phyloP scores from a whole-genome alignment of 2,329 filamentous ascomycete genomes.

The Thelonectria discophora region DNA sequence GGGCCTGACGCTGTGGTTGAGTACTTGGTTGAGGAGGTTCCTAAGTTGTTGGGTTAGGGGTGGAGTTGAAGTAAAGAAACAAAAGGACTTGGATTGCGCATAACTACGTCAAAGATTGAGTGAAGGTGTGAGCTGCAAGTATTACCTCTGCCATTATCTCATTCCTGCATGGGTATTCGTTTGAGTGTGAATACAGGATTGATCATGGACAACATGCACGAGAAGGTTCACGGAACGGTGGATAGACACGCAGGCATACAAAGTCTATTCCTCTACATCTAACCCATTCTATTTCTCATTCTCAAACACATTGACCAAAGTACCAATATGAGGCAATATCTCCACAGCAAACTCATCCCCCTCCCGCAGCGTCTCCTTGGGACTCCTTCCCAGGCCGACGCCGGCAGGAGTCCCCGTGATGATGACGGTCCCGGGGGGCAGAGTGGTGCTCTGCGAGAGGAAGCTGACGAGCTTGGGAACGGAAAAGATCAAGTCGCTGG shows the following conservation, averaged over 20 bases:
- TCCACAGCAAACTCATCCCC: slow-evolving; percentile 65
- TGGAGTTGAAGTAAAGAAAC: background rate
- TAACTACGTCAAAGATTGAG: background rate
- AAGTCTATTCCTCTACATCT: too few species aligned
- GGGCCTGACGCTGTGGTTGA: slow-evolving; percentile 66
- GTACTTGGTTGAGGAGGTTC: slow-evolving; percentile 56
- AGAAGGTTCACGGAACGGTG: too few species aligned
- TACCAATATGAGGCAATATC: slow-evolving; percentile 54
- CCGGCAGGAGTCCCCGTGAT: slow-evolving; percentile 75
- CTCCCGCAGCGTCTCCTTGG: slow-evolving; percentile 72
- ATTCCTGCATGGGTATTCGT: too few species aligned
- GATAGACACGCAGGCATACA: too few species aligned
- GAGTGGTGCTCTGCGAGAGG: slow-evolving; percentile 67
- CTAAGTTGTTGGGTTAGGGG: slow-evolving; percentile 30
- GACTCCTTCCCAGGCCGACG: slow-evolving; percentile 74
- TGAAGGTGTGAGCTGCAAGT: too few species aligned
- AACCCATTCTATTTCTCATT: slow-evolving; percentile 31
- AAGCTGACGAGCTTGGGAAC: slow-evolving; percentile 67
- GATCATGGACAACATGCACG: too few species aligned
- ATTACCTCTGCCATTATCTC: too few species aligned
- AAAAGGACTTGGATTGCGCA: background rate
- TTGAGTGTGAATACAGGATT: too few species aligned
- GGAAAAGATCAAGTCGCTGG: slow-evolving; percentile 68
- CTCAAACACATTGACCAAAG: slow-evolving; percentile 49
- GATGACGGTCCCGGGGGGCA: slow-evolving; percentile 69